A percentile compares a stretch with the other conserved stretches of the same genome.
Evolutionary conservation across 495 filamentous ascomycete species (phyloP).

Genomic region (Trichoderma virens): DNA sequence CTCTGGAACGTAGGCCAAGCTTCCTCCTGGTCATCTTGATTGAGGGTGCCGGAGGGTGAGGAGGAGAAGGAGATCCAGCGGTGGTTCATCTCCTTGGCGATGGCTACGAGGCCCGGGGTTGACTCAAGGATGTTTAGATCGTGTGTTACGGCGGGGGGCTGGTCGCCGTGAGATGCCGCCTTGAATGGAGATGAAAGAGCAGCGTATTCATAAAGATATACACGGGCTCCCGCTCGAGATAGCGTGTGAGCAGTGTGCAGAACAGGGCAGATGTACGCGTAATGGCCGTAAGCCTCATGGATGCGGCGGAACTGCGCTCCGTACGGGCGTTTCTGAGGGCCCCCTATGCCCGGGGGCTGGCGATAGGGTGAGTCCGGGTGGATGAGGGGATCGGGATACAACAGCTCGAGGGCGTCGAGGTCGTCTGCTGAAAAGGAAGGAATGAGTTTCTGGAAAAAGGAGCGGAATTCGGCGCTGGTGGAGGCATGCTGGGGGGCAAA

Average conservation of each 20-base stretch:
- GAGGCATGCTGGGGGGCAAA: constrained; percentile 46
- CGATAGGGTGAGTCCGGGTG: constrained; percentile 10
- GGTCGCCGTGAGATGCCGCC: constrained; percentile 53
- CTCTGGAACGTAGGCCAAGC: constrained; percentile 25
- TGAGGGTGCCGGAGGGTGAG: constrained; percentile 24
- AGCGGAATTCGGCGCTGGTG: constrained; percentile 39
- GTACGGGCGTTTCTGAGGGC: constrained; percentile 25
- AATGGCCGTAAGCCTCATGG: constrained; percentile 57
- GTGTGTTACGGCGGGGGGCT: constrained; percentile 49
- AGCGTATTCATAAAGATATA: constrained; percentile 55
- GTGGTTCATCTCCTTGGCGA: constrained; percentile 47
- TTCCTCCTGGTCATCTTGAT: constrained; percentile 38
- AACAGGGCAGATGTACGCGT: constrained; percentile 59
- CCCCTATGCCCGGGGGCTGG: not conserved
- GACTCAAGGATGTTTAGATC: constrained; percentile 33
- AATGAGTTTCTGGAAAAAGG: constrained; percentile 49
- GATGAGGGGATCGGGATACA: constrained; percentile 51
- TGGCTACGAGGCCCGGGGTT: constrained; percentile 36
- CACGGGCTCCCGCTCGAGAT: constrained; percentile 27
- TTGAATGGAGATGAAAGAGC: constrained; percentile 37
- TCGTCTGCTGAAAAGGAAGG: constrained; percentile 40
- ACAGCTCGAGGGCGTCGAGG: constrained; percentile 38
- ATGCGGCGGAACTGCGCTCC: constrained; percentile 52
- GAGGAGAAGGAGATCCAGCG: constrained; percentile 50
- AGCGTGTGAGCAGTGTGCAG: constrained; percentile 51